Evolutionary conservation across 2,329 filamentous ascomycete species (phyloP), one percentile per base, ranked within the genome.

Genomic region (Nemania bipapillata): DNA sequence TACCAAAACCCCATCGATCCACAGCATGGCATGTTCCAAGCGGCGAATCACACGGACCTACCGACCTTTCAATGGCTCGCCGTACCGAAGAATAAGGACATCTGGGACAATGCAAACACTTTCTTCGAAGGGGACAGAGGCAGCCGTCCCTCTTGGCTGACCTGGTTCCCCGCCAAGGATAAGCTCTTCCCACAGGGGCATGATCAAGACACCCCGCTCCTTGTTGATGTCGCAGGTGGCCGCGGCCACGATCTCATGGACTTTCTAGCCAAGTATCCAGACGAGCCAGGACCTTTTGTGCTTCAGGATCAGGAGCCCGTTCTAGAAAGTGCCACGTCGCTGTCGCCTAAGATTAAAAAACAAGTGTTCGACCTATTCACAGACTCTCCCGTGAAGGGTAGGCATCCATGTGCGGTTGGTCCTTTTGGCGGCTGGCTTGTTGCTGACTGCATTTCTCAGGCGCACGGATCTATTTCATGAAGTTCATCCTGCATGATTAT

Each of bases 401-500:
- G 42, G 54, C 35, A 37, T 24, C 32, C n/a, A 42, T 22, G 4
- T 12, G 22, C 11, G 15, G 40, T 50, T 50, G 9, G 26, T 40
- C 22, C 61, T 17, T n/a, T 22, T 37, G 26, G 7, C 17, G 30
- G 15, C 32, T 12, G 15, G 20, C n/a, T 12, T 15, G 9, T 42
- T 42, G 32, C 54, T 58, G 26, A 64, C 22, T 2, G 24, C 12
- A 11, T 50, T 42, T 52, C 32, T 24, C 17, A 70, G 69, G 52
- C 28, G 57, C 68, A 37, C 56, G 56, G 11, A 66, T 70, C 7
- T 70, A 72, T 26, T 70, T 69, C 26, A 66, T 70, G 68, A 70
- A 72, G 32, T 70, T 70, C 45, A 68, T 72, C 20, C 42, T 68
- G 52, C 70, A 72, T 32, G 70, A 72, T 28, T 70, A 66, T 32